Evolutionary conservation across 2,329 filamentous ascomycete genomes (phyloP).

Genomic region (Botrytis fabae): DNA sequence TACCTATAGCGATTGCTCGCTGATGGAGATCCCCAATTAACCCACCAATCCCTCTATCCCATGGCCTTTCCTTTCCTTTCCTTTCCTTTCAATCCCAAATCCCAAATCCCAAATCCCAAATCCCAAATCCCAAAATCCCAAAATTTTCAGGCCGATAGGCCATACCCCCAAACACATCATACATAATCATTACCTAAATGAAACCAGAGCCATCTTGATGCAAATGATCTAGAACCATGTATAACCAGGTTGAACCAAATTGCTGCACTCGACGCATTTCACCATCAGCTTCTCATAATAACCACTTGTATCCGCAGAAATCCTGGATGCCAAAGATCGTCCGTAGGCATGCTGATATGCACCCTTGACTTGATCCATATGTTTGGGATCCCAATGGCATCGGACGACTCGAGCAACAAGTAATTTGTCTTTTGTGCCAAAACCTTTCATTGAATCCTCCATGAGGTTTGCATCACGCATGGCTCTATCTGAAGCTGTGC

Average conservation of each 20-base stretch:
- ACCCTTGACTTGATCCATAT: constrained; percentile 74
- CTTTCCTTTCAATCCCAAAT: neutral
- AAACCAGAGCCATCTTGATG: neutral
- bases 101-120: neutral
- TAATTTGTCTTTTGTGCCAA: constrained; percentile 82
- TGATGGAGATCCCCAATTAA: neutral
- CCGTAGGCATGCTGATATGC: constrained; percentile 74
- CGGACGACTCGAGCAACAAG: constrained; percentile 77
- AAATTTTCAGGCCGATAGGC: neutral
- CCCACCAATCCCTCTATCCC: neutral
- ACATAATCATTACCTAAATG: neutral
- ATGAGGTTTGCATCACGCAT: constrained; percentile 79
- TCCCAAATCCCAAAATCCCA: neutral
- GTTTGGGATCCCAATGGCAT: constrained; percentile 76
- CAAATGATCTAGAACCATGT: constrained; percentile 16
- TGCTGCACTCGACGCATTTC: constrained; percentile 40
- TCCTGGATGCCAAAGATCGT: constrained; percentile 65
- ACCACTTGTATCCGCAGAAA: constrained; percentile 81
- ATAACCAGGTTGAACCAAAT: constrained; percentile 13
- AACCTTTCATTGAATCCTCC: constrained; percentile 83
- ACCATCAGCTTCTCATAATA: constrained; percentile 78
- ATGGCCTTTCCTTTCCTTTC: neutral
- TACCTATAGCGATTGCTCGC: neutral
- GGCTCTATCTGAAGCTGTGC: constrained; percentile 73
- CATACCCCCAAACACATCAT: neutral